A percentile compares a stretch with the other conserved stretches of the same genome.
Evolutionary conservation across 345 rosid species (phyloP).

Genomic region (Corchorus olitorius): DNA sequence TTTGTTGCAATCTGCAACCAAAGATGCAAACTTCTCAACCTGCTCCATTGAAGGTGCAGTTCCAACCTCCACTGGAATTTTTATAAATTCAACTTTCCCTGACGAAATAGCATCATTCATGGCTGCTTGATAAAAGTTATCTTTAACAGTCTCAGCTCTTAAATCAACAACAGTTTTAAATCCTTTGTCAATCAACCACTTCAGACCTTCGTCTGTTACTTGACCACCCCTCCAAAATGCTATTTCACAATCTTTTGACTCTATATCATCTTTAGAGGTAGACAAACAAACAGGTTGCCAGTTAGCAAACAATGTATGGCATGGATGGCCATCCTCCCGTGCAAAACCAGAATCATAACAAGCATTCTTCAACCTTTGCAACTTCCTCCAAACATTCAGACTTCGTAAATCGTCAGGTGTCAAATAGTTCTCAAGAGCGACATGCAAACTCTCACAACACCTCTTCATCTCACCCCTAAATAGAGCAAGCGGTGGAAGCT

Average conservation of each 20-base stretch:
- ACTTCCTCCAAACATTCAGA: conserved; percentile 77
- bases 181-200: conserved; percentile 77
- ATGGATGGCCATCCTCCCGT: conserved; percentile 65
- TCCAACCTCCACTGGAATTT: conserved; percentile 77
- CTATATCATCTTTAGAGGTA: conserved; percentile 51
- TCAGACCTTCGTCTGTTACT: conserved; percentile 83
- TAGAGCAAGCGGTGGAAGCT: conserved; percentile 88
- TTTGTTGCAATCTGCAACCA: conserved; percentile 72
- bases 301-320: conserved; percentile 74
- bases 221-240: conserved; percentile 97
- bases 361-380: conserved; percentile 90
- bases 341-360: conserved; percentile 91
- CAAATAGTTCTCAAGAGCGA: conserved; percentile 86
- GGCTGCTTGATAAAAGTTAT: conserved; percentile 72
- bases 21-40: conserved; percentile 88
- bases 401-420: conserved; percentile 70
- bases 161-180: conserved; percentile 86
- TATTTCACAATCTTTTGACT: conserved; percentile 52
- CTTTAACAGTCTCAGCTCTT: conserved; percentile 79
- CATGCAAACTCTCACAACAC: conserved; percentile 91
- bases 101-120: conserved; percentile 58
- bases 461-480: conserved; percentile 96
- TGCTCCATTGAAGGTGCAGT: conserved; percentile 87
- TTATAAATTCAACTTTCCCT: conserved; percentile 65
- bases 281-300: conserved; percentile 79